phyloP scores from a whole-genome alignment of 1,284 basidiomycete species.

The Ustilago hordei region DNA sequence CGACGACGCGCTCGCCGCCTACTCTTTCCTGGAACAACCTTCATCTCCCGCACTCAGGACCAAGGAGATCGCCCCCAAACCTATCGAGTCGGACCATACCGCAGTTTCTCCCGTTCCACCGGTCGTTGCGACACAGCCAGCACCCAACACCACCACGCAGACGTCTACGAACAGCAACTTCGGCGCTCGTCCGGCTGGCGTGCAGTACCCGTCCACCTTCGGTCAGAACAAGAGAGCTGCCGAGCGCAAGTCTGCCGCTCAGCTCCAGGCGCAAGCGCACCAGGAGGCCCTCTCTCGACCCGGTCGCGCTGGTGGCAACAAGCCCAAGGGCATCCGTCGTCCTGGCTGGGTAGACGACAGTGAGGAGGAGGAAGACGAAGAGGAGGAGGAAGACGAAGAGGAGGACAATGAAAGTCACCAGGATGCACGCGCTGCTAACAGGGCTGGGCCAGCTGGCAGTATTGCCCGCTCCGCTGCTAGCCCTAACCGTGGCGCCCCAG shows the following conservation, averaged over 20 bases:
- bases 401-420: slow-evolving; percentile 57
- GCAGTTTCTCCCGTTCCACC: slow-evolving; percentile 10
- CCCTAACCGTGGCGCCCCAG: slow-evolving; percentile 28
- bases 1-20: slow-evolving; percentile 61
- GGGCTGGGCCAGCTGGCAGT: slow-evolving; percentile 2
- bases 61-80: slow-evolving; percentile 16
- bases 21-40: slow-evolving; percentile 62
- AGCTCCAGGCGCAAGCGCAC: slow-evolving; percentile 60
- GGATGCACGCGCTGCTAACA: background rate
- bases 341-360: slow-evolving; percentile 57
- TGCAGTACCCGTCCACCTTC: slow-evolving; percentile 60
- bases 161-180: slow-evolving; percentile 20
- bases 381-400: slow-evolving; percentile 65
- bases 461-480: slow-evolving; percentile 31
- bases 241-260: slow-evolving; percentile 62
- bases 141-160: background rate
- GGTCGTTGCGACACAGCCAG: slow-evolving; percentile 4
- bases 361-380: slow-evolving; percentile 57
- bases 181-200: slow-evolving; percentile 22
- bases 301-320: slow-evolving; percentile 45
- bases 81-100: slow-evolving; percentile 16
- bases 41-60: slow-evolving; percentile 50
- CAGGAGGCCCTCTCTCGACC: slow-evolving; percentile 59
- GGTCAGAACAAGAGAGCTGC: slow-evolving; percentile 58
- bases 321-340: slow-evolving; percentile 44